Evolutionary conservation across 257 asterid species (phyloP), one percentile per base, ranked within the genome.

Genomic region (Jasminum sambac): DNA sequence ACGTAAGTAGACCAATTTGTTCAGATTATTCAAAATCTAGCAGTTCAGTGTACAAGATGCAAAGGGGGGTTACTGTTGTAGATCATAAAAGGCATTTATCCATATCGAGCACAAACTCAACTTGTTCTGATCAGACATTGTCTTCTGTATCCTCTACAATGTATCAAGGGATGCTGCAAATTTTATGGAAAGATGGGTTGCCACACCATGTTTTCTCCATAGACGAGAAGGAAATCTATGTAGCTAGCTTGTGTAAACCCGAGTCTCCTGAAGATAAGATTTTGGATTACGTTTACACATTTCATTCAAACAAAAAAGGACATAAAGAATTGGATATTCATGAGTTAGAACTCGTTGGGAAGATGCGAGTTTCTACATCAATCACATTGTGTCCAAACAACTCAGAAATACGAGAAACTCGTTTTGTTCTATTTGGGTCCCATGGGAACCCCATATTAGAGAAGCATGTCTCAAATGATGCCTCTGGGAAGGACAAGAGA

Each of bases 141-240:
- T 81, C 84, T 43, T 86, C 90, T 39, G 69, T 84, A 5, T 69
- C 79, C 25, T 76, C 80, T 16, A 23, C 67, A 40, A 70, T 83
- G 24, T 87, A 75, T 73, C 98, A 89, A 67, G 97, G 92, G 75
- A 87, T 87, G 97, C 83, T 94, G 66, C 88, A 89, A 79, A 80
- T 87, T 68, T 81, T 88, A 1, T 86, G 96, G 96, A 90, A 81
- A 72, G 79, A 89, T 11, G 96, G 96, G 67, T 62, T 80, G 6
- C 96, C 95, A 0, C 81, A 72, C 75, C 84, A 81, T 64, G 79
- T 85, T 66, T 89, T 90, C 78, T 87, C 88, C 9, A 84, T 89
- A 17, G 92, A 90, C 76, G 97, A 85, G 76, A 89, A 78, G 69
- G 96, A 89, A 76, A 82, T 86, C 26, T 89, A 86, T 70, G 72